Percentiles rank a stretch among this genome's conserved stretches.
Conservation (phyloP, 345 rosid genomes). For the Salix purpurea region DNA sequence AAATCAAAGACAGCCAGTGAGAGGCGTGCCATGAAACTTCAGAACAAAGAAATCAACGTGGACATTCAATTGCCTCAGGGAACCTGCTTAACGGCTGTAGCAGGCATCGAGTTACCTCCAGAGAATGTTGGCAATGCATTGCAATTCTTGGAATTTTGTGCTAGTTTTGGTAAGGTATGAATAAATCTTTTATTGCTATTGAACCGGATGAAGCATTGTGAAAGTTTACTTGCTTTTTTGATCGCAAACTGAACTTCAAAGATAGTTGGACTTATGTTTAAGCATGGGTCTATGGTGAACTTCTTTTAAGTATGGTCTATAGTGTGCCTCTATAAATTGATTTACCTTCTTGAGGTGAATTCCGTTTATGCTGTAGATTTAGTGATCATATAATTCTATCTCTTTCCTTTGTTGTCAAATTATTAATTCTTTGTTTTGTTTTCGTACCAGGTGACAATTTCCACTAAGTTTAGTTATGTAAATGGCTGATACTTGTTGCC, state of each 20-base stretch:
- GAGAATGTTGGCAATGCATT: slow-evolving; percentile 60
- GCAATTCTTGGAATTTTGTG: slow-evolving; percentile 79
- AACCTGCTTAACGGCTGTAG: slow-evolving; percentile 39
- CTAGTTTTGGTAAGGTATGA: slow-evolving; percentile 70
- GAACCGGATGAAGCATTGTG: not conserved
- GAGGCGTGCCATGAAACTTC: slow-evolving; percentile 1
- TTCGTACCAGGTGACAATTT: not conserved
- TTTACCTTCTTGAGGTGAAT: not conserved
- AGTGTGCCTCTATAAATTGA: not conserved
- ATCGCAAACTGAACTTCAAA: not conserved
- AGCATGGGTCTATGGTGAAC: not conserved
- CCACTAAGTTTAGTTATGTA: not conserved
- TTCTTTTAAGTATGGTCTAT: not conserved
- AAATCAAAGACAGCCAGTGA: not conserved
- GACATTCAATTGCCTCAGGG: slow-evolving; percentile 53
- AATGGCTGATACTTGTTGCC: not conserved
- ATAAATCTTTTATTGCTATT: not conserved
- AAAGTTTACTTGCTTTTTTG: not conserved
- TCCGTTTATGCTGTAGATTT: not conserved
- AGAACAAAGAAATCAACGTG: slow-evolving; percentile 24
- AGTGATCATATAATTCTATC: not conserved
- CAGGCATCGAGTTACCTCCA: slow-evolving; percentile 55
- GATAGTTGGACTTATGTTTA: not conserved
- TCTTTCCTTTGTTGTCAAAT: not conserved
- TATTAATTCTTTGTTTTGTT: not conserved